Evolutionary conservation across 2,329 filamentous ascomycete genomes (phyloP), one percentile per base, ranked within the genome.

Genomic region (Drechslerella dactyloides): DNA sequence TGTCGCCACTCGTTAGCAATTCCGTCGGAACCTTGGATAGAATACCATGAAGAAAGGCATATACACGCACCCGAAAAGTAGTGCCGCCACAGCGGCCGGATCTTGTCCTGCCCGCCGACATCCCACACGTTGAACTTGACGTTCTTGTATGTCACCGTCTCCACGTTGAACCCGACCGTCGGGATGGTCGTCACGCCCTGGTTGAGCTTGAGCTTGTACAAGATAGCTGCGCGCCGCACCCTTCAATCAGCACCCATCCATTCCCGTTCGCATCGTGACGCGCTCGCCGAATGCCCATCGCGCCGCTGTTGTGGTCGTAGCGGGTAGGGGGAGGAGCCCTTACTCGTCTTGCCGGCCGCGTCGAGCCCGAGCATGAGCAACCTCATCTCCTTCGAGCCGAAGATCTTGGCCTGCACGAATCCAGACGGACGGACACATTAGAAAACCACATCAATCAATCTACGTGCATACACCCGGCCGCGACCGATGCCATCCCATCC

Each of bases 61-160:
- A 6, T 23, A 21, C 24, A 54, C 57, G 23, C 30, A 69, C 65
- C 94, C 85, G 97, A 97, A 86, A 97, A 97, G 86, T 99, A 99
- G 84, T 97, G 94, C 85, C 94, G 92, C 94, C 94, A 99, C 80
- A 99, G 86, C 80, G 94, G 94, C 82, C 94, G 88, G 81, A 99
- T 99, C 90, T 97, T 97, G 88, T 99, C 94, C 86, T 99, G 94
- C 82, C 94, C 94, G 85, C 94, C 94, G 80, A 99, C 94, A 85
- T 99, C 94, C 94, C 94, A 99, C 81, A 99, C 94, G 82, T 93
- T 97, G 86, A 99, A 99, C 82, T 96, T 92, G 79, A 96, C 96
- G 88, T 99, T 99, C 88, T 97, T 97, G 86, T 97, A 97, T 82
- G 96, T 93, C 82, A 99, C 94, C 61, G 94, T 97, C 87, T 99